Evolutionary conservation across 192 early-diverging fungal genomes (phyloP).

Genomic region (Phlyctochytrium bullatum): DNA sequence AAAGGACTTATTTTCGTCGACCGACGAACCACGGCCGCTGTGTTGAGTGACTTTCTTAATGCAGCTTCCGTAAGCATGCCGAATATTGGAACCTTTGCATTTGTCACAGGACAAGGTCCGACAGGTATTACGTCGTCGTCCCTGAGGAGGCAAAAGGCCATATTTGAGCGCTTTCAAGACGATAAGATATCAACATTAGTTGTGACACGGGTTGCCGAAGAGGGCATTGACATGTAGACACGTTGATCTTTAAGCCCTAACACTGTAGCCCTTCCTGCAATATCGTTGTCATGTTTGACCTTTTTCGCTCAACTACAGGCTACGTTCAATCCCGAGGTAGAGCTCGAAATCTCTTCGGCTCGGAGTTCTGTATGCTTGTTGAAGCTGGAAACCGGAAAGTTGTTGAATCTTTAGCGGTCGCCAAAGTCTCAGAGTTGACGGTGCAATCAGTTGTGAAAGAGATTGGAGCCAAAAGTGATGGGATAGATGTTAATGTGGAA

Average conservation of each 20-base stretch:
- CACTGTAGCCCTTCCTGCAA: slow-evolving; percentile 38
- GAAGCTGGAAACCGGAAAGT: slow-evolving; percentile 40
- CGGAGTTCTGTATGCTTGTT: slow-evolving; percentile 79
- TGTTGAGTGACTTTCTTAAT: slow-evolving; percentile 48
- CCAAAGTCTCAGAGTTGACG: slow-evolving; percentile 44
- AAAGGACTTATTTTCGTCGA: slow-evolving; percentile 85
- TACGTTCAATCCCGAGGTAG: slow-evolving; percentile 93
- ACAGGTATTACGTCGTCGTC: slow-evolving; percentile 46
- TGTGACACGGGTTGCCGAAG: slow-evolving; percentile 86
- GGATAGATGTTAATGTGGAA: no score
- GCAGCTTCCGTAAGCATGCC: not conserved
- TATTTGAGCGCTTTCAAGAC: slow-evolving; percentile 64
- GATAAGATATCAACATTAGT: slow-evolving; percentile 74
- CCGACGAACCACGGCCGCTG: slow-evolving; percentile 64
- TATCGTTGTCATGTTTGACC: slow-evolving; percentile 68
- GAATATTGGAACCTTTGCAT: slow-evolving; percentile 10
- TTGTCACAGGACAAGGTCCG: slow-evolving; percentile 53
- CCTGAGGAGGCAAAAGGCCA: slow-evolving; percentile 40
- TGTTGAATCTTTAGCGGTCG: slow-evolving; percentile 31
- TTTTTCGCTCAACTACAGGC: slow-evolving; percentile 72
- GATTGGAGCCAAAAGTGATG: no score
- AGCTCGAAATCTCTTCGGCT: slow-evolving; percentile 66
- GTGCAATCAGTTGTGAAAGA: slow-evolving; percentile 21
- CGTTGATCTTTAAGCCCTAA: not conserved
- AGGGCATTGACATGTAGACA: slow-evolving; percentile 81